These are phyloP conservation scores for Dryas alaskensis DNA, from an alignment of 306 rosid genomes.

Conservation along the genomic window DNA sequence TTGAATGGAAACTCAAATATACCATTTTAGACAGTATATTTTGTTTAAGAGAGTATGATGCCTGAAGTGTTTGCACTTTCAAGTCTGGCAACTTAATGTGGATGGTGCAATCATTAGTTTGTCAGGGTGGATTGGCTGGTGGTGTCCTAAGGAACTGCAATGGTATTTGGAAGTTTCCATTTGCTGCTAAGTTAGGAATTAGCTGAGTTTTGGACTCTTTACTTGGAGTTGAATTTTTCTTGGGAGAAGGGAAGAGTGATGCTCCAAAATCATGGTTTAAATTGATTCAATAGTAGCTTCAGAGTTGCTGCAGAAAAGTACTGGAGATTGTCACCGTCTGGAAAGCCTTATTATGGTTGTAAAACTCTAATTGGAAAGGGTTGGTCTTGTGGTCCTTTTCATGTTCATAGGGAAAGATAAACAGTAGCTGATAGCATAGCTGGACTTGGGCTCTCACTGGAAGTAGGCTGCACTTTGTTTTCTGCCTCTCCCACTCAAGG, in stretches of 20 bases:
- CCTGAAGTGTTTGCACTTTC: background rate
- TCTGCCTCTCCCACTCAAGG: background rate
- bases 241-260: background rate
- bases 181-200: background rate
- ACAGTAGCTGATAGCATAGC: background rate
- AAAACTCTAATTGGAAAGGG: slow-evolving; percentile 2
- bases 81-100: background rate
- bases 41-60: background rate
- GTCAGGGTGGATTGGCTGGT: background rate
- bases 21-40: background rate
- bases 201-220: background rate
- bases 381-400: background rate
- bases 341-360: background rate
- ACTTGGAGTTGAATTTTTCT: background rate
- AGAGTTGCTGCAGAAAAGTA: background rate
- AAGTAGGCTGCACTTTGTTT: background rate
- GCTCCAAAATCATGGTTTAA: background rate
- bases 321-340: background rate
- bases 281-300: background rate
- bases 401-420: background rate
- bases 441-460: background rate
- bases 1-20: background rate
- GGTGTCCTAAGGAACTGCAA: background rate
- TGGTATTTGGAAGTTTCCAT: background rate
- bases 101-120: background rate